Evolutionary conservation across 176 grass and related monocot genomes (phyloP), one percentile per base, ranked within the genome.

Genomic region (Thinopyrum elongatum): DNA sequence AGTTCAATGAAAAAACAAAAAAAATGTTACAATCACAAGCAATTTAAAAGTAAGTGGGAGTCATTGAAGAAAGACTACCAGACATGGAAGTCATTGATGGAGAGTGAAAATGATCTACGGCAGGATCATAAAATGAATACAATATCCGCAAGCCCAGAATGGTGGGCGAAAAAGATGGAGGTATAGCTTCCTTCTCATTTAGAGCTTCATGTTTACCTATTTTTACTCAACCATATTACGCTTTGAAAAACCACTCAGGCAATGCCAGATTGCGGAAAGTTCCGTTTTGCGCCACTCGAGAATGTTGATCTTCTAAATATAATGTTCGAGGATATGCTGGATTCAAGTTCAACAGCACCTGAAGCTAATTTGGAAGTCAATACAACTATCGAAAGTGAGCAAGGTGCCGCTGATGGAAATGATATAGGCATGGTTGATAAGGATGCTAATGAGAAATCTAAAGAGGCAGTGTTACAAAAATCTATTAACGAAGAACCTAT

Each of bases 41-140:
- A 75, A 75, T 75, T 75, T 51, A 49, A 75, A 75, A 75, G 7
- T 29, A 75, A 51, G 3, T 75, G 72, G 72, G 72, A 51, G 72
- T 30, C 7, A 2, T 51, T 75, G 72, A 75, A 75, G 72, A 49
- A 75, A 49, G 72, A 75, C 72, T 51, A 49, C 42, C 72, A 49
- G 72, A 49, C 14, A 9, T 75, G 72, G 72, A 75, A 19, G 42
- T 8, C 72, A 49, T 75, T 75, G 25, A 29, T 49, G 14, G 72
- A 49, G 41, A 29, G 15, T 46, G 25, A 87, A 77, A 26, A 9
- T 78, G 15, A 21, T 51, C 28, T 29, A 11, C 0, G 33, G 38
- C 14, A 23, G 33, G 53, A 60, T 78, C 30, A 8, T 33, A 23
- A 78, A 78, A 60, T 8, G 76, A 59, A 78, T 58, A 62, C 60